Percentiles rank a stretch among this genome's conserved stretches.
phyloP scores from a whole-genome alignment of 495 filamentous ascomycete species.

The Daldinia grandis region DNA sequence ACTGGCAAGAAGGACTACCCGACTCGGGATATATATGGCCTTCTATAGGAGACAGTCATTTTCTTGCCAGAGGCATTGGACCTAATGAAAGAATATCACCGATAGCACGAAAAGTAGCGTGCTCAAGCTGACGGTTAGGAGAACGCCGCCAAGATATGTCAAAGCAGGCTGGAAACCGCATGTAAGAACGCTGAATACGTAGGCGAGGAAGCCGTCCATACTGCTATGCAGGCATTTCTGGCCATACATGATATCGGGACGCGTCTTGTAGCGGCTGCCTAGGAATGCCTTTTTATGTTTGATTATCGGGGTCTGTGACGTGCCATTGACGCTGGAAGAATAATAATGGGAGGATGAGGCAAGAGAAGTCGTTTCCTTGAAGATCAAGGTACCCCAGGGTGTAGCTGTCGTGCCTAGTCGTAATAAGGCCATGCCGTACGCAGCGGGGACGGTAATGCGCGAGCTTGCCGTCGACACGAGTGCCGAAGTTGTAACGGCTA shows the following conservation, averaged over 20 bases:
- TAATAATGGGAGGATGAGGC: neutral
- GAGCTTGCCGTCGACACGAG: neutral
- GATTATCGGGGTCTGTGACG: neutral
- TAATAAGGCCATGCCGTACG: neutral
- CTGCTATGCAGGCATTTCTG: neutral
- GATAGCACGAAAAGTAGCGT: neutral
- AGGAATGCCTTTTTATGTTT: neutral
- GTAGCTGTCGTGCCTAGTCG: neutral
- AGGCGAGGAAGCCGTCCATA: neutral
- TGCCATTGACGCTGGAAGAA: neutral
- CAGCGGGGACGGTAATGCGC: neutral
- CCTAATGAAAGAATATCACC: neutral
- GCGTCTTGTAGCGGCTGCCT: neutral
- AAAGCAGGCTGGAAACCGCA: neutral
- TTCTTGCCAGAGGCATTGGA: neutral
- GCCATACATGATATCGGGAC: neutral
- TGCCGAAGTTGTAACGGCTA: neutral
- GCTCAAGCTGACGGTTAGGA: neutral
- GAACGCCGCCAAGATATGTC: neutral
- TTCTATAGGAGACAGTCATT: neutral
- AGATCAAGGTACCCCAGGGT: neutral
- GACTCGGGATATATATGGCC: neutral
- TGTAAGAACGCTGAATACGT: neutral
- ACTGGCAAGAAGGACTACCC: neutral
- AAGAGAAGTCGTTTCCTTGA: neutral